Percentiles rank a stretch among this genome's conserved stretches.
phyloP scores from a whole-genome alignment of 1,139 yeast species.

The Taiozyma sp. region DNA sequence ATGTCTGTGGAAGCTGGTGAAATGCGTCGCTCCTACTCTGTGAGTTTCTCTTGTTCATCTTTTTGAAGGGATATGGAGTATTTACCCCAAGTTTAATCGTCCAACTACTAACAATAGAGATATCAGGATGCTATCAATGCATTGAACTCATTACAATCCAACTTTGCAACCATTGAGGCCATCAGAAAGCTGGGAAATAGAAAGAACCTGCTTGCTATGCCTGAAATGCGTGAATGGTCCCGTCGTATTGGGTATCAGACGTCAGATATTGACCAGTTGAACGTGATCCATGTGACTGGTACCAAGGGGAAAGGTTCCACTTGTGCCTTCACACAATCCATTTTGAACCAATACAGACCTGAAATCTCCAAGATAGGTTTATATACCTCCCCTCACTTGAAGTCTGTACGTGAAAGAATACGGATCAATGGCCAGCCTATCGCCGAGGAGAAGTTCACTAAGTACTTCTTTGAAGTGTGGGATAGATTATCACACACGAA shows the following conservation, averaged over 20 bases:
- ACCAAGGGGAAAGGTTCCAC: conserved; percentile 99
- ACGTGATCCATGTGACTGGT: conserved; percentile 90
- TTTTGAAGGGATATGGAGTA: not conserved
- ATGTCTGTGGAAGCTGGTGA: not conserved
- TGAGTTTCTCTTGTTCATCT: not conserved
- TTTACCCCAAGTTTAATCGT: not conserved
- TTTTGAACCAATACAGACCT: conserved; percentile 54
- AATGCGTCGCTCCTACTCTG: not conserved
- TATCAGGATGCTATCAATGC: conserved; percentile 69
- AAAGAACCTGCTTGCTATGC: conserved; percentile 65
- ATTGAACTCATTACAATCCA: conserved; percentile 83
- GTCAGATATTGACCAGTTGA: conserved; percentile 62
- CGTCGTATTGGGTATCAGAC: conserved; percentile 78
- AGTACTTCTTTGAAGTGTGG: conserved; percentile 93
- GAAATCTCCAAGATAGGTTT: conserved; percentile 59
- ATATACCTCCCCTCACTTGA: conserved; percentile 93
- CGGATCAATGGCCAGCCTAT: conserved; percentile 85
- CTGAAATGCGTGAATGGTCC: conserved; percentile 90
- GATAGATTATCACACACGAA: conserved; percentile 60
- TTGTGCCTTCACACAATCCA: conserved; percentile 88
- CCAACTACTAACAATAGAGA: not conserved
- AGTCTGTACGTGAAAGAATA: conserved; percentile 88
- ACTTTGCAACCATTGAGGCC: conserved; percentile 85
- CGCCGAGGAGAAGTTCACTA: conserved; percentile 70
- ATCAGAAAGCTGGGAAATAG: conserved; percentile 65